These are phyloP conservation scores for Candida yuanshanica DNA, from an alignment of 805 yeast genomes.

Conservation along the genomic window DNA sequence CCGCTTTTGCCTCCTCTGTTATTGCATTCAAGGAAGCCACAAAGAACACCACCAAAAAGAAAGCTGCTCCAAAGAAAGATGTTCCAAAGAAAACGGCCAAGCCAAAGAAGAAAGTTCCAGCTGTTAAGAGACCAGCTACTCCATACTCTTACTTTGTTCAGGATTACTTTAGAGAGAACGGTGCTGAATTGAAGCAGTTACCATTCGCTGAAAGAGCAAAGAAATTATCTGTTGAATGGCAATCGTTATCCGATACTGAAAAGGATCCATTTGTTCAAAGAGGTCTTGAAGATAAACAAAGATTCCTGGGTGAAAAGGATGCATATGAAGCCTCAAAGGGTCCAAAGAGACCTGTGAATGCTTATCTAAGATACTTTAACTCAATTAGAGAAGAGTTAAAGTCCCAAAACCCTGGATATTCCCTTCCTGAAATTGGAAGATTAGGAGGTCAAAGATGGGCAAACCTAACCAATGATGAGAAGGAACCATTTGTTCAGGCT, in stretches of 20 bases:
- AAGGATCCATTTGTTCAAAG: conserved; percentile 7
- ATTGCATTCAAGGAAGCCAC: background rate
- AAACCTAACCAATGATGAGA: conserved; percentile 66
- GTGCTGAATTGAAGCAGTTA: conserved; percentile 8
- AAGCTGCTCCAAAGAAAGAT: conserved; percentile 7
- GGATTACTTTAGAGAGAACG: conserved; percentile 8
- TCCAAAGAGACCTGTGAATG: conserved; percentile 21
- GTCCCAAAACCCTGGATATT: conserved; percentile 12
- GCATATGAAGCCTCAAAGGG: conserved; percentile 7
- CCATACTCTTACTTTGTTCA: conserved; percentile 13
- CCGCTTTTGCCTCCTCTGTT: background rate
- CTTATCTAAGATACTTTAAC: conserved; percentile 12
- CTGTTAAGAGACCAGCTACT: conserved; percentile 7
- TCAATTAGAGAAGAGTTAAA: conserved; percentile 9
- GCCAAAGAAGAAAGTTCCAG: conserved; percentile 1
- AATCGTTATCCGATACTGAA: conserved; percentile 8
- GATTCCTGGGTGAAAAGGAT: conserved; percentile 13
- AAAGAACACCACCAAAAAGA: conserved; percentile 3
- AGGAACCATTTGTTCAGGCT: conserved; percentile 37
- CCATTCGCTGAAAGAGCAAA: conserved; percentile 12
- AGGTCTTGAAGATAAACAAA: conserved; percentile 11
- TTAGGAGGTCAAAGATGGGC: conserved; percentile 90
- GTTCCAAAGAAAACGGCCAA: conserved; percentile 2
- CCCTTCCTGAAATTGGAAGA: conserved; percentile 37
- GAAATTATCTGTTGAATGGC: conserved; percentile 11